Evolutionary conservation across 1,284 basidiomycete genomes (phyloP).

Genomic region (Golubevia sp.): DNA sequence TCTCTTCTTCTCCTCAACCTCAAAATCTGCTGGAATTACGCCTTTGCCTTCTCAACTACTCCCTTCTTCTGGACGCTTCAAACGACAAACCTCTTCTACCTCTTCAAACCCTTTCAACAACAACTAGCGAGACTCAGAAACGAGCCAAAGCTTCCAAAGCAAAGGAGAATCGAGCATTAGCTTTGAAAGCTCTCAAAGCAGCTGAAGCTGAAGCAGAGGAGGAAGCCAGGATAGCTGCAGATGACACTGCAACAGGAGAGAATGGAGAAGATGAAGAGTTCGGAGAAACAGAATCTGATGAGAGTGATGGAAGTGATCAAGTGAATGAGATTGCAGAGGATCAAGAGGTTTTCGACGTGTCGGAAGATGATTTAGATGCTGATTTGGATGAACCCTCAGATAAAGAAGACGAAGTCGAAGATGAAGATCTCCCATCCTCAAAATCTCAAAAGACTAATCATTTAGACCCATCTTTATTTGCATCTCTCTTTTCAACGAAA

Average conservation of each 20-base stretch:
- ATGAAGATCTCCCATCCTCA: slow-evolving; percentile 5
- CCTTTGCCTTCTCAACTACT: too few relatives aligned
- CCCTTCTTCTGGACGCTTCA: too few relatives aligned
- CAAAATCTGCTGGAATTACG: too few relatives aligned
- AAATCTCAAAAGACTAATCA: slow-evolving; percentile 6
- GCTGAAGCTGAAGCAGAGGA: neutral
- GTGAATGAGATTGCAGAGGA: neutral
- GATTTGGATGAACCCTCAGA: neutral
- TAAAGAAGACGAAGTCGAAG: slow-evolving; percentile 4
- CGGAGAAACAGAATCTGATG: neutral
- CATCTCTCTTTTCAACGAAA: slow-evolving; percentile 29
- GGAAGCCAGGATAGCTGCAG: too few relatives aligned
- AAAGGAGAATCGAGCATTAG: neutral
- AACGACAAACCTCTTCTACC: too few relatives aligned
- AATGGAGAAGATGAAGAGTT: slow-evolving; percentile 6
- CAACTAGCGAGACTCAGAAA: neutral
- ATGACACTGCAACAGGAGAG: neutral
- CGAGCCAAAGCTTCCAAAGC: neutral
- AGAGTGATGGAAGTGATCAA: neutral
- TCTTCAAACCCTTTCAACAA: neutral
- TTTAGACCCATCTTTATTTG: slow-evolving; percentile 46
- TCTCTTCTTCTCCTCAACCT: too few relatives aligned
- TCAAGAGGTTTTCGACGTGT: neutral
- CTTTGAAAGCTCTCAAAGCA: neutral
- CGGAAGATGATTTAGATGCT: neutral